Conservation (phyloP, 495 filamentous ascomycete genomes). For the Opeltia flavorubescens region DNA sequence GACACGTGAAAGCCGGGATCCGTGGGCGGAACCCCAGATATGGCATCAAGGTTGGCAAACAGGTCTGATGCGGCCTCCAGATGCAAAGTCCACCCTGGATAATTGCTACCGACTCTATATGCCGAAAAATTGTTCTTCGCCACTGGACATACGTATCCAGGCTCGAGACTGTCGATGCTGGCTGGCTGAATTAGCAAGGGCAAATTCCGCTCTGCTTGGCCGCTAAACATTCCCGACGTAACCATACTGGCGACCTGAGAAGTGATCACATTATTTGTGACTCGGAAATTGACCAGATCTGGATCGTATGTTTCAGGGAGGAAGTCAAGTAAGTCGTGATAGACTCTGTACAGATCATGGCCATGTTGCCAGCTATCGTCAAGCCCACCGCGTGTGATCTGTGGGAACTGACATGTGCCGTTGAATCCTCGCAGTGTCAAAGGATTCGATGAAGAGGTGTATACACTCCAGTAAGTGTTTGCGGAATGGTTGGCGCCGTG, state of each 20-base stretch:
- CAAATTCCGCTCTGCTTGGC: slow-evolving; percentile 15
- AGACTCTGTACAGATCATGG: slow-evolving; percentile 46
- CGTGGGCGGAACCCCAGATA: slow-evolving; percentile 40
- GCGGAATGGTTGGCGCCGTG: slow-evolving; percentile 25
- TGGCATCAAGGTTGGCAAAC: slow-evolving; percentile 37
- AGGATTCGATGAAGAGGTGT: slow-evolving; percentile 40
- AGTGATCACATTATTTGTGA: slow-evolving; percentile 58
- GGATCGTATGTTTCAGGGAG: slow-evolving; percentile 32
- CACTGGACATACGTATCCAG: slow-evolving; percentile 41
- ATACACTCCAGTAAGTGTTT: slow-evolving; percentile 42
- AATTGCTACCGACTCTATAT: slow-evolving; percentile 31
- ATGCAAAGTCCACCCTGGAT: slow-evolving; percentile 39
- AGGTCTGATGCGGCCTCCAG: slow-evolving; percentile 37
- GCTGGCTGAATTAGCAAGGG: slow-evolving; percentile 35
- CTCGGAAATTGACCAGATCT: slow-evolving; percentile 37
- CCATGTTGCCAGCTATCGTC: slow-evolving; percentile 56
- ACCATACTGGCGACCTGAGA: slow-evolving; percentile 55
- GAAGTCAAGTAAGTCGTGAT: slow-evolving; percentile 43
- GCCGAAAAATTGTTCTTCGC: slow-evolving; percentile 28
- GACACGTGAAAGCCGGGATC: slow-evolving; percentile 44
- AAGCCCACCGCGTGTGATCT: slow-evolving; percentile 49
- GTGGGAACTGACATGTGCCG: slow-evolving; percentile 57
- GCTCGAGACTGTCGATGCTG: slow-evolving; percentile 48
- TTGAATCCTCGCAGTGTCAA: slow-evolving; percentile 42
- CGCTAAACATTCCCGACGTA: slow-evolving; percentile 42